Conservation (phyloP, 2,329 filamentous ascomycete species). For the Curvularia lunata region DNA sequence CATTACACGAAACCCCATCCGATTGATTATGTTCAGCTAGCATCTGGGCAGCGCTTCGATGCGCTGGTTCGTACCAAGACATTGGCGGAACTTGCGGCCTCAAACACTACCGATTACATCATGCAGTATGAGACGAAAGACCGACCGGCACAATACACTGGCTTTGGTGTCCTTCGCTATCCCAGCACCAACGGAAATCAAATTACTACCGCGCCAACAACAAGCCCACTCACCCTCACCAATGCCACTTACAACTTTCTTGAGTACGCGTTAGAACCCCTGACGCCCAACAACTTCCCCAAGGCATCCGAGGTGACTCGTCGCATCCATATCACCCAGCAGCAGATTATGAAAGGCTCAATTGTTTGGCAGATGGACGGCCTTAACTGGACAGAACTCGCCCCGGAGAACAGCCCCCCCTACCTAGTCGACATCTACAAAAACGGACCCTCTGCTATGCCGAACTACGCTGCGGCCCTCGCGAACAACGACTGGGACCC, state of each 20-base stretch:
- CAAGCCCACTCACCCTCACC: constrained; percentile 39
- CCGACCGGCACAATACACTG: constrained; percentile 53
- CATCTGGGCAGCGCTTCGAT: constrained; percentile 66
- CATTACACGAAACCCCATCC: constrained; percentile 58
- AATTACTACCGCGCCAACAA: constrained; percentile 19
- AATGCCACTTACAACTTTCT: constrained; percentile 47
- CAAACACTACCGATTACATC: constrained; percentile 49
- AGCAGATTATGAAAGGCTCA: constrained; percentile 25
- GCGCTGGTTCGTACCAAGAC: constrained; percentile 62
- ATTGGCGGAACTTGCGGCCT: constrained; percentile 49
- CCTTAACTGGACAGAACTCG: constrained; percentile 28
- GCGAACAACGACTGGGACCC: constrained; percentile 63
- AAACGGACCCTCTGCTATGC: constrained; percentile 55
- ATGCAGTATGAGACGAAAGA: constrained; percentile 60
- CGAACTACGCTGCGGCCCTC: constrained; percentile 60
- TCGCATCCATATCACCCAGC: constrained; percentile 39
- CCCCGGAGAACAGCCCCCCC: constrained; percentile 41
- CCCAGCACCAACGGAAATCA: constrained; percentile 1
- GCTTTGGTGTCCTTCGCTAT: constrained; percentile 58
- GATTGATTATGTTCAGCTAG: constrained; percentile 61
- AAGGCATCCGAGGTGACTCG: constrained; percentile 43
- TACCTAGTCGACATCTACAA: constrained; percentile 62
- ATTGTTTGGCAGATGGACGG: constrained; percentile 35
- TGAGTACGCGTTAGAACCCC: constrained; percentile 49
- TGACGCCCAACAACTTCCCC: constrained; percentile 42